phyloP scores from a whole-genome alignment of 1,284 basidiomycete genomes.

The Rhodotorula sp. region DNA sequence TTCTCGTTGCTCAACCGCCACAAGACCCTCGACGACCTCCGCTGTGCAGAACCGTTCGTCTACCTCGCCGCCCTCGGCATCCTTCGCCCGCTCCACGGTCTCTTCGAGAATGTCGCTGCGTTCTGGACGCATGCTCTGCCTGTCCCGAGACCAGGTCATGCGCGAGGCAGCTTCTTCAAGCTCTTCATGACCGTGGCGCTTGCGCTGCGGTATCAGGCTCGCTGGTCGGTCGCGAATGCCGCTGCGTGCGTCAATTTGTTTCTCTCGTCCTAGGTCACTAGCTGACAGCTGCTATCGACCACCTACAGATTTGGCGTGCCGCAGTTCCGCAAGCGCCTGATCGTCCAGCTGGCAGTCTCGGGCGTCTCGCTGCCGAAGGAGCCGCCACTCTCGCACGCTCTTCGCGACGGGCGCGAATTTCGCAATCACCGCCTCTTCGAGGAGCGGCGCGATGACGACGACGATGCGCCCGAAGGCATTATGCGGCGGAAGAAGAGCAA shows the following conservation, averaged over 20 bases:
- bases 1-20: neutral
- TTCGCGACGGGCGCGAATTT: neutral
- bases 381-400: constrained; percentile 3
- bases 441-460: neutral
- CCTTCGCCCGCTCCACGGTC: neutral
- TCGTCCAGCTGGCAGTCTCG: constrained; percentile 7
- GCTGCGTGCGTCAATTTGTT: constrained; percentile 1
- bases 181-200: constrained; percentile 5
- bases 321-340: constrained; percentile 11
- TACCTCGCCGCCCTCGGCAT: neutral
- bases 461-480: no score
- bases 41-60: constrained; percentile 21
- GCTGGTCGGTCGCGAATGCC: constrained; percentile 7
- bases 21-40: neutral
- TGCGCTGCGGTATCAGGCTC: constrained; percentile 9
- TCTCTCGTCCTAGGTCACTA: neutral
- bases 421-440: constrained; percentile 3
- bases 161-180: neutral
- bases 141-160: neutral
- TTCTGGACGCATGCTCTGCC: constrained; percentile 16
- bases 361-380: constrained; percentile 4
- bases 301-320: constrained; percentile 18
- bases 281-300: neutral
- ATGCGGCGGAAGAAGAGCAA: neutral
- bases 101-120: constrained; percentile 21